Evolutionary conservation across 1,139 yeast genomes (phyloP).

Genomic region (Debaryomyces sp.): DNA sequence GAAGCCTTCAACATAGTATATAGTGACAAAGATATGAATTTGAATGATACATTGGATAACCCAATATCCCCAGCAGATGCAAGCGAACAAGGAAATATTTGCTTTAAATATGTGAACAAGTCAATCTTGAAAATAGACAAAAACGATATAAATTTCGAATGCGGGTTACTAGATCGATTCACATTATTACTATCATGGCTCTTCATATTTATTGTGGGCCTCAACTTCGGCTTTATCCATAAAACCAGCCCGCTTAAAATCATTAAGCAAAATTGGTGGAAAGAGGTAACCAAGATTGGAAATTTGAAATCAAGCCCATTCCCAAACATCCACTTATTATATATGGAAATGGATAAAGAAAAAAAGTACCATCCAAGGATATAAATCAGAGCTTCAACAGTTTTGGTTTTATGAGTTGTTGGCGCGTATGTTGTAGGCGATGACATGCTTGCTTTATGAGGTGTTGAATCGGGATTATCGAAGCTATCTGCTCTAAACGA

Average conservation of each 20-base stretch:
- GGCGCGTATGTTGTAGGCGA: not conserved
- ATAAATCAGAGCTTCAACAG: constrained; percentile 24
- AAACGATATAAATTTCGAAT: constrained; percentile 10
- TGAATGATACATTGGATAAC: constrained; percentile 80
- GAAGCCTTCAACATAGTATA: constrained; percentile 95
- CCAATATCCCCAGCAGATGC: constrained; percentile 96
- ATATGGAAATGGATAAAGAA: constrained; percentile 78
- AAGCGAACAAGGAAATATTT: constrained; percentile 80
- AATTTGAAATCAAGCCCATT: constrained; percentile 69
- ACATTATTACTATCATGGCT: not conserved
- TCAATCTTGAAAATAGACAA: constrained; percentile 23
- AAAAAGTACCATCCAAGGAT: constrained; percentile 56
- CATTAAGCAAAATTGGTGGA: constrained; percentile 79
- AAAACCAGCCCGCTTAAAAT: constrained; percentile 47
- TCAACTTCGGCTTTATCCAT: constrained; percentile 47
- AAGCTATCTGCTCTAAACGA: constrained; percentile 2
- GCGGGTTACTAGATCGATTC: not conserved
- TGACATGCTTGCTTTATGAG: not conserved
- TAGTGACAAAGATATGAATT: constrained; percentile 75
- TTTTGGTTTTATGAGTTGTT: constrained; percentile 5
- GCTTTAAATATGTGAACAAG: constrained; percentile 40
- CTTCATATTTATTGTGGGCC: constrained; percentile 35
- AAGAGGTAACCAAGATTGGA: constrained; percentile 81
- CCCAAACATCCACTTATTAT: constrained; percentile 98
- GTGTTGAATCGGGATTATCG: not conserved